phyloP scores from a whole-genome alignment of 495 filamentous ascomycete genomes.

The Podospora didyma region DNA sequence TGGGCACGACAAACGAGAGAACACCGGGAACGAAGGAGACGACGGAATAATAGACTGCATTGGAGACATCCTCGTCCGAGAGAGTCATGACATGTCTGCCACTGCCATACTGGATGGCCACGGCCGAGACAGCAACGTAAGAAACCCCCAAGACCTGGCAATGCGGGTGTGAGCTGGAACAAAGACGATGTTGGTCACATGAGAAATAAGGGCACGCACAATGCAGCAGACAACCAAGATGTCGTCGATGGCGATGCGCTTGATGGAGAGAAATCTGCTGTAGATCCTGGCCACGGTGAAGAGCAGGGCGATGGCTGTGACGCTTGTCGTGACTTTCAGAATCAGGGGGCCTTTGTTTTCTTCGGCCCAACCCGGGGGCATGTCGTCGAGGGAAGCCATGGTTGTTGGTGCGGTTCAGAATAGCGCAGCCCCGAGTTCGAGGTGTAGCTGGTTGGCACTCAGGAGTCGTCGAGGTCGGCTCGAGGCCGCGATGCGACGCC shows the following conservation, averaged over 20 bases:
- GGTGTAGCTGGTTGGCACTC: too few species aligned
- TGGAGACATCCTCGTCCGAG: conserved; percentile 2
- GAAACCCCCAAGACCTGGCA: conserved; percentile 7
- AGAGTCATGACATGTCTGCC: conserved; percentile 18
- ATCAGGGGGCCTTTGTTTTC: conserved; percentile 20
- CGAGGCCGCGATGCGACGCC: too few species aligned
- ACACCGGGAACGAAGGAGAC: conserved; percentile 26
- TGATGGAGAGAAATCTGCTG: conserved; percentile 11
- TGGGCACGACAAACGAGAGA: conserved; percentile 19
- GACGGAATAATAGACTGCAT: conserved; percentile 15
- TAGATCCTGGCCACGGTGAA: conserved; percentile 21
- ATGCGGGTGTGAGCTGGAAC: not conserved
- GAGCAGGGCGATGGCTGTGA: conserved; percentile 13
- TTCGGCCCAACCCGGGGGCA: conserved; percentile 6
- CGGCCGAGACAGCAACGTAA: conserved; percentile 13
- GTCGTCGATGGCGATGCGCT: conserved; percentile 13
- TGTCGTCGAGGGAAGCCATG: conserved; percentile 8
- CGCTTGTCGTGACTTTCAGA: conserved; percentile 6
- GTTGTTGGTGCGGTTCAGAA: not conserved
- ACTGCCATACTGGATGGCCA: conserved; percentile 14
- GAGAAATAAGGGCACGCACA: not conserved
- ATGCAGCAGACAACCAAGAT: conserved; percentile 9
- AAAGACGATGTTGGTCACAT: too few species aligned
- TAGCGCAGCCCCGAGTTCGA: too few species aligned
- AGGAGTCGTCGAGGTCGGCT: too few species aligned